Base-by-base conservation (phyloP, 2,329 filamentous ascomycete species). In the Penicillium sclerotiorum region DNA sequence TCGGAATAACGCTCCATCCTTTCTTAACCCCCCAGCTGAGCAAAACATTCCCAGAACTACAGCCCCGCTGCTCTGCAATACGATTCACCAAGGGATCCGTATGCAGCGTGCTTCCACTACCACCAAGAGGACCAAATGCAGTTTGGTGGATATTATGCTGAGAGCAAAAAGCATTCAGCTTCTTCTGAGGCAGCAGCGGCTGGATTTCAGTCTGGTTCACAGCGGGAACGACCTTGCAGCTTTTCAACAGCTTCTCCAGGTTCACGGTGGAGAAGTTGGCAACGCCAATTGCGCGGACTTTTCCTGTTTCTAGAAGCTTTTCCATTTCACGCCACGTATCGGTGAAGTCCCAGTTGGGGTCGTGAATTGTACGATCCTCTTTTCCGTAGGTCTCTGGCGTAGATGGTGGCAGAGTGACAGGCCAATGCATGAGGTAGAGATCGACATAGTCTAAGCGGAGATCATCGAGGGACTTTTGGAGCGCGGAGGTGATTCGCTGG, bases 261-360 rank as follows among this genome's bases (percentile, higher is more conserved):
- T 62, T 56, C 15, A 53, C 46, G 3, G 53, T 59, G 2, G 56
- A 57, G 20, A 54, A 62, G 27, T 62, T 62, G 9, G 59, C 56
- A 11, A 62, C 49, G 57, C 68, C 52, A 63, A 67, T 53, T 35
- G 62, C 57, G 12, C 45, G 44, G 3, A 60, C 59, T 37, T 57
- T 57, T 11, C 57, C 56, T 2, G 52, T 50, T 4, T 40, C 42
- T 5, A 53, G 40, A 1, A 61, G 38, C 20, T 59, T 55, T 36
- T 61, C 57, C 54, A 53, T 56, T 20, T 56, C 54, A 22, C 48
- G 55, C 80, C 79, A 92, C 9, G 89, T 92, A 68, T 91, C 82
- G 57, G 85, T 76, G 70, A 87, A 90, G 73, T 88, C 80, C 87
- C 88, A 91, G 72, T 88, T 86, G 13, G 80, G 74, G 57, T 83